Evolutionary conservation across 2,329 filamentous ascomycete species (phyloP), one percentile per base, ranked within the genome.

Genomic region (Cladophialophora chaetospira): DNA sequence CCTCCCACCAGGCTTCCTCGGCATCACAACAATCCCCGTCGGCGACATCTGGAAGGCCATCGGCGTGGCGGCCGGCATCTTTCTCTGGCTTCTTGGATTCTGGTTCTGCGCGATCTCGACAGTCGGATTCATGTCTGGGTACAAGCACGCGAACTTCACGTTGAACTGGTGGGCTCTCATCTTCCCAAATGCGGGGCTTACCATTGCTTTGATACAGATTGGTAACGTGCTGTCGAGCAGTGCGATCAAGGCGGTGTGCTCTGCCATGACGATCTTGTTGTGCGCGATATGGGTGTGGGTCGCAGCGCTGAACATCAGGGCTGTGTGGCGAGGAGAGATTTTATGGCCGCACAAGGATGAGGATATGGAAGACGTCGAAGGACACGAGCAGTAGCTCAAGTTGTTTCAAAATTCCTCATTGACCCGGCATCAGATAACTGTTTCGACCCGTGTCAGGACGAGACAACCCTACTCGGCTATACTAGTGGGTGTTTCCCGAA

Each of bases 171-270:
- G 81, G 78, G 82, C 82, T 5, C 84, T 85, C 68, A 79, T 88
- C 31, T 87, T 87, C 65, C 84, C 84, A 3, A 87, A 87, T 57
- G 82, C 81, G 0, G 85, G 84, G 0, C 79, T 87, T 46, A 82
- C 80, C 1, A 72, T 87, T 36, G 80, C 82, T 0, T 78, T 79
- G 3, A 82, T 87, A 29, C 73, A 80, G 10, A 71, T 85, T 40
- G 84, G 80, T 2, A 75, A 75, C 11, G 77, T 71, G 0, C 70
- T 85, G 5, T 69, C 75, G 0, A 86, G 81, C 63, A 60, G 72
- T 0, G 80, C 74, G 0, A 71, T 86, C 17, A 67, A 79, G 66
- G 79, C 78, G 38, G 71, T 85, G 23, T 76, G 77, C 2, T 79
- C 78, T 15, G 82, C 77, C 11, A 75, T 86, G 75, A 82, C 82